Evolutionary conservation across 2,329 filamentous ascomycete genomes (phyloP).

Genomic region (Botrytis fragariae): DNA sequence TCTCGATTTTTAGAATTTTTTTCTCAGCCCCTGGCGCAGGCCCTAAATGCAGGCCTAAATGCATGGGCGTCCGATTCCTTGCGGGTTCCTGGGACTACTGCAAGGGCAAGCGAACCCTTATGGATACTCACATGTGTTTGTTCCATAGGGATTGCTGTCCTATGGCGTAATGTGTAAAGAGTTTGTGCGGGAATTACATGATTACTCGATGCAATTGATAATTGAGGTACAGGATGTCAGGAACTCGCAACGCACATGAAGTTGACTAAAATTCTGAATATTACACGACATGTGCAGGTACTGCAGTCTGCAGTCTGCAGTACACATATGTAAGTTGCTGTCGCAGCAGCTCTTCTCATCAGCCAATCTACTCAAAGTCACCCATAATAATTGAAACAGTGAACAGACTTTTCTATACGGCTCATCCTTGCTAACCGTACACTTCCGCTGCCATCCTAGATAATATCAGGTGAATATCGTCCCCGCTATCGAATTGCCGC

Average conservation of each 20-base stretch:
- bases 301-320: not conserved
- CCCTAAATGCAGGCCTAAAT: constrained; percentile 1
- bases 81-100: constrained; percentile 17
- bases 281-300: constrained; percentile 2
- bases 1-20: not conserved
- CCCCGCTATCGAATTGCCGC: not conserved
- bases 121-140: not conserved
- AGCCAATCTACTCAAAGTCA: not conserved
- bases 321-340: not conserved
- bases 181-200: constrained; percentile 2
- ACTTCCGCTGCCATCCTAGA: not conserved
- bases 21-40: not conserved
- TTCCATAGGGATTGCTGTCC: not conserved
- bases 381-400: constrained; percentile 1
- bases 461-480: constrained; percentile 9
- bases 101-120: constrained; percentile 12
- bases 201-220: not conserved
- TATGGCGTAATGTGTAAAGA: constrained; percentile 5
- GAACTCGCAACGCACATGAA: not conserved
- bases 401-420: not conserved
- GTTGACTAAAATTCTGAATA: not conserved
- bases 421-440: constrained; percentile 10
- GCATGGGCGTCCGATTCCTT: not conserved
- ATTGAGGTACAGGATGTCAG: not conserved
- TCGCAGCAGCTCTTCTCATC: not conserved